Percentiles rank a stretch among this genome's conserved stretches.
Evolutionary conservation across 192 early-diverging fungal species (phyloP).

Genomic region (Coemansia sp.): DNA sequence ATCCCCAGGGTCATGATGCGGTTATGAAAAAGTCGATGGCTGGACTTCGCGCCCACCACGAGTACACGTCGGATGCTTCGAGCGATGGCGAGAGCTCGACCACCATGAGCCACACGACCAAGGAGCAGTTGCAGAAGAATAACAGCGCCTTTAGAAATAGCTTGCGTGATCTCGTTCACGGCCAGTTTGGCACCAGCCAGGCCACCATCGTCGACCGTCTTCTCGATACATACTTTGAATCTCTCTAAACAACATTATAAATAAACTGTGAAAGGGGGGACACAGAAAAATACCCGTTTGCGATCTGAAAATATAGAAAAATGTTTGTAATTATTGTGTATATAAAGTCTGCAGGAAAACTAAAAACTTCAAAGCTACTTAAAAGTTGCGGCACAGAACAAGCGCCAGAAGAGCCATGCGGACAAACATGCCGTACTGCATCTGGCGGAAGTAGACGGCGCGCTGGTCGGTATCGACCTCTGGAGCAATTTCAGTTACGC

Average conservation of each 20-base stretch:
- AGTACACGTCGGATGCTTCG: constrained; percentile 18
- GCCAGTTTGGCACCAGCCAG: constrained; percentile 30
- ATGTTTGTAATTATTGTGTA: too few species aligned
- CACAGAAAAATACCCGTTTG: too few species aligned
- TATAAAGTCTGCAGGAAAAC: too few species aligned
- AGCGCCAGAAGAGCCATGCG: constrained; percentile 96
- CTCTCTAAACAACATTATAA: too few species aligned
- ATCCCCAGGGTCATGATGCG: not conserved
- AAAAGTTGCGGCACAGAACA: constrained; percentile 59
- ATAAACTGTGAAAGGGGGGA: too few species aligned
- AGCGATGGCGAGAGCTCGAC: constrained; percentile 19
- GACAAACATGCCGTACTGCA: constrained; percentile 97
- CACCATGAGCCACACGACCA: constrained; percentile 12
- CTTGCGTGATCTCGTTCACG: constrained; percentile 21
- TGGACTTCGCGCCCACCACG: not conserved
- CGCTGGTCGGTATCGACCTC: constrained; percentile 98
- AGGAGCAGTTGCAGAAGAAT: constrained; percentile 23
- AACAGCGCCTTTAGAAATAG: constrained; percentile 39
- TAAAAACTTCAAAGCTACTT: not conserved
- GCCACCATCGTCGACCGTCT: constrained; percentile 15
- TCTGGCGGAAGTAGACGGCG: constrained; percentile 98
- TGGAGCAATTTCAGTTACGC: constrained; percentile 91
- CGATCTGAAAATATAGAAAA: too few species aligned
- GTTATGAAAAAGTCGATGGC: not conserved
- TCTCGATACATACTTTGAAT: constrained; percentile 15